Percentiles rank a stretch among this genome's conserved stretches.
phyloP scores from a whole-genome alignment of 1,284 basidiomycete species.

The Austroboletus novae-zelandiae region DNA sequence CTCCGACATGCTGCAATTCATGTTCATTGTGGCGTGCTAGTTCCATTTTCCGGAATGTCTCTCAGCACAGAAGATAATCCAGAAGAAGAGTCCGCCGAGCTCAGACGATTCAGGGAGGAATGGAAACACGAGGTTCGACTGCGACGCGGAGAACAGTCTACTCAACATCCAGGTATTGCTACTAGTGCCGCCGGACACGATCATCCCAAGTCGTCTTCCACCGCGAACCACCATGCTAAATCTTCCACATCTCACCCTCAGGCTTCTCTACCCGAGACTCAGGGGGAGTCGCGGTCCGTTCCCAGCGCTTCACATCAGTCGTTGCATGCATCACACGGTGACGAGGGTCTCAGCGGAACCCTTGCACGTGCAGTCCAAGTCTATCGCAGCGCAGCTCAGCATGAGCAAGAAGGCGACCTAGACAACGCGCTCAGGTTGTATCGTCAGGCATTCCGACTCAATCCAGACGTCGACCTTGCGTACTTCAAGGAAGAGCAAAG shows the following conservation, averaged over 20 bases:
- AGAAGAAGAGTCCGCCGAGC: constrained; percentile 44
- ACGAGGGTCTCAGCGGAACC: constrained; percentile 30
- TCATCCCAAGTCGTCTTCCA: neutral
- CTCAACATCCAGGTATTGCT: constrained; percentile 1
- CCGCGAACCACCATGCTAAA: neutral
- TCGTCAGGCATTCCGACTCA: constrained; percentile 73
- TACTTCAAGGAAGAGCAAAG: constrained; percentile 56
- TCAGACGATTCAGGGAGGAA: constrained; percentile 67
- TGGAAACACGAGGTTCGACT: constrained; percentile 70
- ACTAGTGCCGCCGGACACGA: neutral
- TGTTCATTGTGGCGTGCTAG: constrained; percentile 3
- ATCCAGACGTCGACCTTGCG: constrained; percentile 64
- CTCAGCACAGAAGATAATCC: neutral
- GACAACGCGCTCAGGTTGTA: constrained; percentile 76
- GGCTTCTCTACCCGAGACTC: neutral
- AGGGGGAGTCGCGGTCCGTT: constrained; percentile 2
- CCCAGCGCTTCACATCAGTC: constrained; percentile 4
- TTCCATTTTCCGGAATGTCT: neutral
- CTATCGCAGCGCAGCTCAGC: constrained; percentile 68
- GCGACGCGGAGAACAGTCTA: constrained; percentile 34
- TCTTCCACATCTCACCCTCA: neutral
- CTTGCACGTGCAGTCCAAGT: constrained; percentile 56
- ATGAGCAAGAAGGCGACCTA: constrained; percentile 71
- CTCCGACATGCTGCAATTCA: too few species aligned
- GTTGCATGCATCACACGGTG: constrained; percentile 15